These are phyloP conservation scores for Schwanniomyces sp. DNA, from an alignment of 805 yeast genomes.

Conservation along the genomic window DNA sequence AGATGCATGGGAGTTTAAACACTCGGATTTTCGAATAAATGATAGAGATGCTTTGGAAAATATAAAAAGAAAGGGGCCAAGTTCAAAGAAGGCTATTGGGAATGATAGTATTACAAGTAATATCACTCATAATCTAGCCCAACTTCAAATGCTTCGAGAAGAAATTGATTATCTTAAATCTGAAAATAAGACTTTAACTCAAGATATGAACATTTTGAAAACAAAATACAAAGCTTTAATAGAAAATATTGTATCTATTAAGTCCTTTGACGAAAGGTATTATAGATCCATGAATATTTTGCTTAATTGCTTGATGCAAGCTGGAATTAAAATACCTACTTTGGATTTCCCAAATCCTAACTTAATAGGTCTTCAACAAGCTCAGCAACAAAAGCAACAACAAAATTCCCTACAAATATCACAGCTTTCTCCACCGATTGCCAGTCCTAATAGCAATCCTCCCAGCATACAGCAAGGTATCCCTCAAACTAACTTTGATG, in stretches of 20 bases:
- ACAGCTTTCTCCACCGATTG: constrained; percentile 8
- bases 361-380: constrained; percentile 11
- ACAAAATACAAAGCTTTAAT: constrained; percentile 64
- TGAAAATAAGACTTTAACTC: constrained; percentile 32
- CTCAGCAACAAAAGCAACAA: neutral
- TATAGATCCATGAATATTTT: constrained; percentile 52
- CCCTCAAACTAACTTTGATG: constrained; percentile 4
- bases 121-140: constrained; percentile 8
- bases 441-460: constrained; percentile 7
- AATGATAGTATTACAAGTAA: neutral
- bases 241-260: constrained; percentile 58
- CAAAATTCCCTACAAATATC: constrained; percentile 7
- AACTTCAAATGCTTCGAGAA: constrained; percentile 23
- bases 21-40: constrained; percentile 79
- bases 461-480: neutral
- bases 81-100: constrained; percentile 40
- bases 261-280: constrained; percentile 57
- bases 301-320: constrained; percentile 47
- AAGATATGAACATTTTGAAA: constrained; percentile 41
- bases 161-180: constrained; percentile 32
- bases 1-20: constrained; percentile 92
- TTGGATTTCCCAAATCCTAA: constrained; percentile 53
- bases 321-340: constrained; percentile 70
- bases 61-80: constrained; percentile 80
- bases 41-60: constrained; percentile 80